phyloP scores from a whole-genome alignment of 768 basidiomycete species.

The Leucocoprinus leucothites region DNA sequence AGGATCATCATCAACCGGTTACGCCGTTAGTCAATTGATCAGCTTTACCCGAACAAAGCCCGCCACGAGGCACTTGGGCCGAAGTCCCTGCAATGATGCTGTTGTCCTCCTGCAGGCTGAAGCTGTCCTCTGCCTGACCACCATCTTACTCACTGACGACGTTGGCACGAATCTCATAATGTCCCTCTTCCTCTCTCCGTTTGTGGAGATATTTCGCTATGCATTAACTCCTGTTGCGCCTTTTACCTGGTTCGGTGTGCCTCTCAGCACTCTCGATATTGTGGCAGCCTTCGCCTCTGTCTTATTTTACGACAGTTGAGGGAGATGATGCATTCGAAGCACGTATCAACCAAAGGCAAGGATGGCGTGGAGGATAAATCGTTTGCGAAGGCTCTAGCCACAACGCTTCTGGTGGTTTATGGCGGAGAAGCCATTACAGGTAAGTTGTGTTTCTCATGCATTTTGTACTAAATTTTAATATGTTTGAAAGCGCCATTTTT shows the following conservation, averaged over 20 bases:
- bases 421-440: slow-evolving; percentile 75
- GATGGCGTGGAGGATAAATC: slow-evolving; percentile 45
- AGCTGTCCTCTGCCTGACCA: not conserved
- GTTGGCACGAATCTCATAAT: slow-evolving; percentile 8
- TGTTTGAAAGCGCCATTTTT: slow-evolving; percentile 53
- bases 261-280: slow-evolving; percentile 63
- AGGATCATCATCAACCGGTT: not conserved
- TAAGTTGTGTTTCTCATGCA: slow-evolving; percentile 28
- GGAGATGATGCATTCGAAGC: slow-evolving; percentile 43
- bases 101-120: not conserved
- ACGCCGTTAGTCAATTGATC: not conserved
- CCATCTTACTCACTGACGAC: not conserved
- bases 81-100: not conserved
- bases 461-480: not conserved
- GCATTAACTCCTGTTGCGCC: slow-evolving; percentile 58
- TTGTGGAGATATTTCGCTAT: slow-evolving; percentile 51
- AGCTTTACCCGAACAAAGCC: not conserved
- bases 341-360: slow-evolving; percentile 37
- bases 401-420: slow-evolving; percentile 67
- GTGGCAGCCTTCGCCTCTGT: slow-evolving; percentile 69
- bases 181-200: slow-evolving; percentile 24
- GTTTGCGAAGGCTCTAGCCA: slow-evolving; percentile 52
- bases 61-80: slow-evolving; percentile 2
- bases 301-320: slow-evolving; percentile 65
- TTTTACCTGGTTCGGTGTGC: slow-evolving; percentile 63